Base-by-base conservation (phyloP, 2,329 filamentous ascomycete species). In the Cladobotryum mycophilum region DNA sequence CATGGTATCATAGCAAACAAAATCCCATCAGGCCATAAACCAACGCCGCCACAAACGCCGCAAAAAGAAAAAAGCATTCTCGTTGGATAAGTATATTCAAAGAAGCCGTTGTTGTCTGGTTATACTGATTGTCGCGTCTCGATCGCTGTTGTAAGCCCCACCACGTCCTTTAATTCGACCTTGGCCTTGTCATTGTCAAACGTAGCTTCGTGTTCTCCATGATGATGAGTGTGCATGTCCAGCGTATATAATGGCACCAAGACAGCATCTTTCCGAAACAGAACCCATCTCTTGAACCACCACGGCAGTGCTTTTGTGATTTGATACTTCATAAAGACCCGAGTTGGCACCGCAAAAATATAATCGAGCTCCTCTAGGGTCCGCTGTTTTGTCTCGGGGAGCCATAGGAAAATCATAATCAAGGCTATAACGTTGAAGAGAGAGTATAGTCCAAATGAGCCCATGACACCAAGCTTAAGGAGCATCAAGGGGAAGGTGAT, bases 401-500 rank as follows among this genome's bases (percentile, higher is more conserved):
- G 67, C 59, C 71, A 75, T 20, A 80, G 66, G 62, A 81, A 80
- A 40, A 82, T 80, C 66, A 82, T 72, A 35, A 75, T 50, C 18
- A 82, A 68, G 0, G 77, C 79, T 1, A 79, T 55, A 1, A 80
- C 55, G 57, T 83, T 83, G 54, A 81, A 73, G 1, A 71, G 75
- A 0, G 79, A 72, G 55, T 82, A 82, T 46, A 79, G 70, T 2
- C 72, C 70, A 56, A 81, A 81, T 0, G 78, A 72, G 2, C 78
- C 78, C 4, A 74, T 60, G 1, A 74, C 70, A 3, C 68, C 65
- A 1, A 78, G 55, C 11, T 62, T 59, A 3, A 64, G 63, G 12
- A 84, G 65, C 67, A 84, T 76, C 43, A 77, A 70, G 2, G 81
- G 82, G 59, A 84, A 82, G 0, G 81, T 85, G 47, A 87, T 78